phyloP scores from a whole-genome alignment of 352 stramenopile species.

The Phytopythium boreale region DNA sequence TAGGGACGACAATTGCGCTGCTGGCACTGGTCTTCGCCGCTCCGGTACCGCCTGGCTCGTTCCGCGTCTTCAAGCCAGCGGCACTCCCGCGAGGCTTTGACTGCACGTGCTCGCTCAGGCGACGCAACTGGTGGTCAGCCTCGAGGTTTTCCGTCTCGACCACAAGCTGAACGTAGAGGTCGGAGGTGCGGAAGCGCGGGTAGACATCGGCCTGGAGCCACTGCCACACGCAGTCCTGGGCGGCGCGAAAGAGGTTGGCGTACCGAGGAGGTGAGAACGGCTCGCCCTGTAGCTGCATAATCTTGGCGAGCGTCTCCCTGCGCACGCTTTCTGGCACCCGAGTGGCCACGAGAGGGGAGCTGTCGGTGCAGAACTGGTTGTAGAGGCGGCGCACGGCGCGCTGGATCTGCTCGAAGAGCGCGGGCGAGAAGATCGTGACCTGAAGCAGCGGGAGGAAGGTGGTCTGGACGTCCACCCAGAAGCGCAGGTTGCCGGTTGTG shows the following conservation, averaged over 20 bases:
- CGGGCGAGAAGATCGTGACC: slow-evolving; percentile 56
- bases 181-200: slow-evolving; percentile 52
- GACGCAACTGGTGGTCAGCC: slow-evolving; percentile 52
- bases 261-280: slow-evolving; percentile 72
- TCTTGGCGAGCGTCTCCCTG: slow-evolving; percentile 58
- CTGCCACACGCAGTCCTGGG: slow-evolving; percentile 68
- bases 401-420: slow-evolving; percentile 74
- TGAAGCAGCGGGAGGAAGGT: slow-evolving; percentile 65
- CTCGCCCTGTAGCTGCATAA: slow-evolving; percentile 70
- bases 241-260: slow-evolving; percentile 61
- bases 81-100: slow-evolving; percentile 11
- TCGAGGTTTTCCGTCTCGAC: slow-evolving; percentile 73
- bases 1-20: neutral
- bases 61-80: too few relatives aligned
- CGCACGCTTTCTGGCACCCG: slow-evolving; percentile 46
- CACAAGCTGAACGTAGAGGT: slow-evolving; percentile 61
- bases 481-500: slow-evolving; percentile 53
- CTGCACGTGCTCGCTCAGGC: slow-evolving; percentile 64
- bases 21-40: neutral
- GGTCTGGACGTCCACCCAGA: slow-evolving; percentile 78
- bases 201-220: slow-evolving; percentile 70
- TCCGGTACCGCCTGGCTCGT: neutral
- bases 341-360: slow-evolving; percentile 20
- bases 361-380: slow-evolving; percentile 59
- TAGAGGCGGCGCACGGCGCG: slow-evolving; percentile 57